phyloP scores from a whole-genome alignment of 148 eudicot species.

The Silene conica region DNA sequence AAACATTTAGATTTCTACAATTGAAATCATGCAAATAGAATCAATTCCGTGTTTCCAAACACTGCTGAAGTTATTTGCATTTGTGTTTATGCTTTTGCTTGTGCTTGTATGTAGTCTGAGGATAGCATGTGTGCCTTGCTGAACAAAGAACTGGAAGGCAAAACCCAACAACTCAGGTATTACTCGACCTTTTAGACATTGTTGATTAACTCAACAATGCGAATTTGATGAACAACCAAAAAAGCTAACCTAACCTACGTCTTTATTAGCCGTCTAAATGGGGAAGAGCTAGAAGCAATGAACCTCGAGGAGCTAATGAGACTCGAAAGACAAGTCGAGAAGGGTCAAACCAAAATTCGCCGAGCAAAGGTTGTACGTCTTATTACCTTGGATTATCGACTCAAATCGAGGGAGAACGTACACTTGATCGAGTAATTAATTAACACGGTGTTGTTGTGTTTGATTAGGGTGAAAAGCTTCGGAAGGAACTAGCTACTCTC shows the following conservation, averaged over 20 bases:
- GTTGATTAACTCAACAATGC: background rate
- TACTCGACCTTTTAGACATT: too few species aligned
- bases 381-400: background rate
- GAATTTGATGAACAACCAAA: too few species aligned
- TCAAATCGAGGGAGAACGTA: background rate
- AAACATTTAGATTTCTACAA: too few species aligned
- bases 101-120: slow-evolving; percentile 13
- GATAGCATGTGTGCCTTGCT: slow-evolving; percentile 22
- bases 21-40: too few species aligned
- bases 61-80: too few species aligned
- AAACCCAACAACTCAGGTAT: slow-evolving; percentile 29
- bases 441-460: background rate
- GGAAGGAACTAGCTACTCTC: slow-evolving; percentile 24
- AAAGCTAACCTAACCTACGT: background rate
- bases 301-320: slow-evolving; percentile 30
- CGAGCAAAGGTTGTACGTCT: slow-evolving; percentile 26
- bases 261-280: slow-evolving; percentile 22
- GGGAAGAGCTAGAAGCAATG: slow-evolving; percentile 24
- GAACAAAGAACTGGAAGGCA: slow-evolving; percentile 29
- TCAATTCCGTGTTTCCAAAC: too few species aligned
- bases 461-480: slow-evolving; percentile 26
- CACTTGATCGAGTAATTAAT: too few species aligned
- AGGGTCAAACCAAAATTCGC: slow-evolving; percentile 25
- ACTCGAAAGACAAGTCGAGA: slow-evolving; percentile 34
- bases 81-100: background rate